Conservation (phyloP, 2,329 filamentous ascomycete species). For the Exutisphaerella laricina region DNA sequence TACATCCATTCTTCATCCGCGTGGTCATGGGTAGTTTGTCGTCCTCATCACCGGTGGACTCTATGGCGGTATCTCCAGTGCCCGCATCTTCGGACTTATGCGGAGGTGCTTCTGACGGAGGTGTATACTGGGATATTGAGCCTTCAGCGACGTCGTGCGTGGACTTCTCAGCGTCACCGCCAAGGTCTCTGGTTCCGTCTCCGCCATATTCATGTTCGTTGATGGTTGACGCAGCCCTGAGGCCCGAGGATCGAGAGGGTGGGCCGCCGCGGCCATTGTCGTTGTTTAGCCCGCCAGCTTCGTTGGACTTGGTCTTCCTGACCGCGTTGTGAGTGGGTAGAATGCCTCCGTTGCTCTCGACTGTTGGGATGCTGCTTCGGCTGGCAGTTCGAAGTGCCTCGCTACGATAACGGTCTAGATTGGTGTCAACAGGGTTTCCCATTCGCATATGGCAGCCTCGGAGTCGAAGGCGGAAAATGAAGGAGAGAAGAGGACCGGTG, state of each 20-base stretch:
- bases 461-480: slow-evolving; percentile 3
- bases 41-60: slow-evolving; percentile 26
- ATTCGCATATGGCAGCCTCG: slow-evolving; percentile 37
- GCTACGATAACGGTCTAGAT: slow-evolving; percentile 48
- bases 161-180: slow-evolving; percentile 25
- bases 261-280: slow-evolving; percentile 24
- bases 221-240: slow-evolving; percentile 4
- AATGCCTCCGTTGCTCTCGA: slow-evolving; percentile 29
- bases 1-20: slow-evolving; percentile 48
- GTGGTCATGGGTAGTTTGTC: slow-evolving; percentile 42
- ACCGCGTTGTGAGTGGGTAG: slow-evolving; percentile 26
- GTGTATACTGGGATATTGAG: slow-evolving; percentile 17
- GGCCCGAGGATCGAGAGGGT: slow-evolving; percentile 23
- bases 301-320: slow-evolving; percentile 20
- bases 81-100: slow-evolving; percentile 46
- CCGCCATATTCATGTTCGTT: slow-evolving; percentile 17
- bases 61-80: slow-evolving; percentile 51
- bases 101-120: slow-evolving; percentile 37
- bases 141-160: slow-evolving; percentile 21
- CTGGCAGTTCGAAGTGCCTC: slow-evolving; percentile 41
- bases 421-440: slow-evolving; percentile 51
- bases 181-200: slow-evolving; percentile 27
- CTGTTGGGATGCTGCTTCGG: slow-evolving; percentile 18
- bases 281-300: slow-evolving; percentile 32
- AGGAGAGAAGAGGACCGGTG: not conserved